Evolutionary conservation across 495 filamentous ascomycete species (phyloP).

Genomic region (Acidomyces sp.): DNA sequence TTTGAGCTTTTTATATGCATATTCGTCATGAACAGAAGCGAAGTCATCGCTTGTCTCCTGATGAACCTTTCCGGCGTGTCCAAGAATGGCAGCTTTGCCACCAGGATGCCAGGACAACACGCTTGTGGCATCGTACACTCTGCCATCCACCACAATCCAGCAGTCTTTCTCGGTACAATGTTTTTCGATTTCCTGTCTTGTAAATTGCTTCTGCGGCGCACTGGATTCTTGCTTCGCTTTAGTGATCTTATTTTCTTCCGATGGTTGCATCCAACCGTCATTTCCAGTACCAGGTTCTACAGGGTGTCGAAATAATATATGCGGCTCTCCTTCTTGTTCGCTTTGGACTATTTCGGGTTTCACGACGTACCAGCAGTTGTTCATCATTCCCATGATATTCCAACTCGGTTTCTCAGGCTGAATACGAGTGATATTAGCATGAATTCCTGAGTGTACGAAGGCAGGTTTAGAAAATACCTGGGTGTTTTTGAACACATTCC

Average conservation of each 20-base stretch:
- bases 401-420: slow-evolving; percentile 10
- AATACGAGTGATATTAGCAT: too few relatives aligned
- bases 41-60: slow-evolving; percentile 27
- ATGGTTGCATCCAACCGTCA: slow-evolving; percentile 21
- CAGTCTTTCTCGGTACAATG: slow-evolving; percentile 20
- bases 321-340: slow-evolving; percentile 10
- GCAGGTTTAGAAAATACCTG: too few relatives aligned
- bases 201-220: slow-evolving; percentile 26
- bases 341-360: slow-evolving; percentile 20
- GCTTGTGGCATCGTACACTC: slow-evolving; percentile 25
- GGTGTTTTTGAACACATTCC: slow-evolving; percentile 23
- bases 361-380: slow-evolving; percentile 28
- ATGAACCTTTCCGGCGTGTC: slow-evolving; percentile 27
- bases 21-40: slow-evolving; percentile 27
- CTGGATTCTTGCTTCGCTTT: slow-evolving; percentile 21
- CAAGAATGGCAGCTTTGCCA: slow-evolving; percentile 26
- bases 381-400: slow-evolving; percentile 31
- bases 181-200: slow-evolving; percentile 22
- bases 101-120: slow-evolving; percentile 27
- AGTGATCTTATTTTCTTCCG: slow-evolving; percentile 19
- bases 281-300: slow-evolving; percentile 18
- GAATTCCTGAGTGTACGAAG: too few relatives aligned
- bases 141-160: slow-evolving; percentile 28
- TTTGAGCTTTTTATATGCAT: slow-evolving; percentile 26
- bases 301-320: slow-evolving; percentile 20